phyloP scores from a whole-genome alignment of 2,329 filamentous ascomycete species.

The Fusarium paranaense region DNA sequence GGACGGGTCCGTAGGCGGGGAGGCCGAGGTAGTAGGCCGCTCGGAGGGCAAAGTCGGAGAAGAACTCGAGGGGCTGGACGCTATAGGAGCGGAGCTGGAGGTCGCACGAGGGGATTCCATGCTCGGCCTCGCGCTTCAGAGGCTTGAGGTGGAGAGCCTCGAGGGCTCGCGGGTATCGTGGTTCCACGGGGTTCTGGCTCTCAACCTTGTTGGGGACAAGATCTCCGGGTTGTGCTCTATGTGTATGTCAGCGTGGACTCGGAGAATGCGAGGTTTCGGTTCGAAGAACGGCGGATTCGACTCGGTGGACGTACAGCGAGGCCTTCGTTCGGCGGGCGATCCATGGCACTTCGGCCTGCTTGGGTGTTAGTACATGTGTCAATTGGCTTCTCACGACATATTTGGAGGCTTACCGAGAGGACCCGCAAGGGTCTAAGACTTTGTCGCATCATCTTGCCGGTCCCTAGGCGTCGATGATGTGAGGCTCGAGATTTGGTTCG shows the following conservation, averaged over 20 bases:
- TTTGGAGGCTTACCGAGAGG: slow-evolving; percentile 35
- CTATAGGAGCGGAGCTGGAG: slow-evolving; percentile 94
- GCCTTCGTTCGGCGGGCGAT: slow-evolving; percentile 41
- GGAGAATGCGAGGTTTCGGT: not conserved
- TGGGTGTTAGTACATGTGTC: slow-evolving; percentile 12
- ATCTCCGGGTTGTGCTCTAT: slow-evolving; percentile 33
- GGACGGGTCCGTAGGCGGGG: slow-evolving; percentile 85
- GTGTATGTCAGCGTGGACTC: slow-evolving; percentile 8
- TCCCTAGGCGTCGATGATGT: slow-evolving; percentile 36
- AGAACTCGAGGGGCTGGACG: slow-evolving; percentile 91
- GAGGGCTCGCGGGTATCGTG: slow-evolving; percentile 79
- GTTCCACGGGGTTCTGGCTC: slow-evolving; percentile 6
- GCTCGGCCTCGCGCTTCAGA: slow-evolving; percentile 77
- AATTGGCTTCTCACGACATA: not conserved
- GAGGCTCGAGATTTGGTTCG: slow-evolving; percentile 35
- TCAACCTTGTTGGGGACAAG: slow-evolving; percentile 28
- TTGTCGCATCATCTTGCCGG: slow-evolving; percentile 47
- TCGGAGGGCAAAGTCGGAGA: slow-evolving; percentile 92
- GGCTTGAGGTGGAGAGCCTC: slow-evolving; percentile 90
- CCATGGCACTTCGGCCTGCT: slow-evolving; percentile 39
- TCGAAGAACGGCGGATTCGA: not conserved
- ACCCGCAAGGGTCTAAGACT: slow-evolving; percentile 40
- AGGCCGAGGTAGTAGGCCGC: slow-evolving; percentile 94
- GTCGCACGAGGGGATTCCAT: slow-evolving; percentile 87
- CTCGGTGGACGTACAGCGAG: slow-evolving; percentile 41